Percentiles rank a stretch among this genome's conserved stretches.
These are phyloP conservation scores for Yarrowia phangngaensis DNA, from an alignment of 805 yeast species.

Conservation along the genomic window DNA sequence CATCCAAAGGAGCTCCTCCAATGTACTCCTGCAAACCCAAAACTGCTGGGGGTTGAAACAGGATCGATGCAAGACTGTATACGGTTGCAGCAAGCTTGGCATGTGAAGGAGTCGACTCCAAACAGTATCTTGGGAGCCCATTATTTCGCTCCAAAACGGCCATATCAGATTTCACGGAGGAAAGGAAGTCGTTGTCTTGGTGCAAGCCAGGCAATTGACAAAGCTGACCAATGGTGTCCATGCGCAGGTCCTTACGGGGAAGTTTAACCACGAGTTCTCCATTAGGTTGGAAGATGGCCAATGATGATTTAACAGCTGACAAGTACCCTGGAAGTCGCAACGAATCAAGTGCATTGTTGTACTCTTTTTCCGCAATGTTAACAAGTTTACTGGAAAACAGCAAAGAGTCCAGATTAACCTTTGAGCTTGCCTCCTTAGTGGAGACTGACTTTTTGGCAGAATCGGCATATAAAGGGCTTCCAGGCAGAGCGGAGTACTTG, in stretches of 20 bases:
- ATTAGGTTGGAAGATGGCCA: conserved; percentile 9
- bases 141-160: neutral
- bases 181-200: conserved; percentile 7
- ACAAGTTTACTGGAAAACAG: conserved; percentile 2
- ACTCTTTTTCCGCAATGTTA: conserved; percentile 13
- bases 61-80: conserved; percentile 9
- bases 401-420: conserved; percentile 3
- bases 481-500: conserved; percentile 7
- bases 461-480: conserved; percentile 5
- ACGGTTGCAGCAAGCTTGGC: conserved; percentile 10
- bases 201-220: neutral
- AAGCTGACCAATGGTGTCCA: neutral
- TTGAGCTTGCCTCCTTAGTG: no score
- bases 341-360: neutral
- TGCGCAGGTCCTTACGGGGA: neutral
- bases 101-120: conserved; percentile 1
- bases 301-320: neutral
- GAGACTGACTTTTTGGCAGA: neutral
- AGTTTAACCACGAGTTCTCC: conserved; percentile 9
- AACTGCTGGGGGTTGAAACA: conserved; percentile 1
- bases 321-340: conserved; percentile 2
- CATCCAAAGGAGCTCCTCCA: neutral
- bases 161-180: conserved; percentile 4
- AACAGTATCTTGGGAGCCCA: conserved; percentile 20
- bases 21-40: conserved; percentile 5